Base-by-base conservation (phyloP, 495 filamentous ascomycete genomes). In the Aspergillus olivimuriae region DNA sequence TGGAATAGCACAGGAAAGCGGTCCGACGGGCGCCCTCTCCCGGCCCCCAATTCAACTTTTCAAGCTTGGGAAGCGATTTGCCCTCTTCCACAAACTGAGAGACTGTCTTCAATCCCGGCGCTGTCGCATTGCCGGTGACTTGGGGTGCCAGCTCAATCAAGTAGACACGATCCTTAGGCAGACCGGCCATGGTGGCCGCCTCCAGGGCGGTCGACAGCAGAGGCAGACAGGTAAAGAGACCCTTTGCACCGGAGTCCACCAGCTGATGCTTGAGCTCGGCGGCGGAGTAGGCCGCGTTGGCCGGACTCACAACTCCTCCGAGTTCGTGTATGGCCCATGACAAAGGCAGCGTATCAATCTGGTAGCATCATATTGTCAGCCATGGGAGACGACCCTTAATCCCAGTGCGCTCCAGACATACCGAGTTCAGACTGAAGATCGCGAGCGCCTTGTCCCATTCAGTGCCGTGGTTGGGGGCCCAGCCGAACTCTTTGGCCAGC, bases 1-100 rank as follows among this genome's bases (percentile, higher is more conserved):
- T 89, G 0, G 87, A 92, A 60, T 90, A 94, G 70, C 89, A 94
- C 19, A 95, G 69, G 58, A 87, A 95, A 0, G 89, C 89, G 10
- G 79, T 79, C 39, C 86, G 83, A 26, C 80, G 78, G 16, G 78
- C 78, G 7, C 84, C 87, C 47, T 94, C 83, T 2, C 89, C 88
- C 41, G 80, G 74, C 5, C 66, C 51, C 87, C 86, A 94, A 39
- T 65, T 71, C 51, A 90, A 57, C 5, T 70, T 68, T 45, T 87
- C 84, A 6, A 90, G 55, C 6, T 73, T 60, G 0, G 81, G 78
- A 2, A 84, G 66, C 8, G 73, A 69, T 16, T 64, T 66, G n/a
- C 88, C 88, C 12, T 79, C 68, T 3, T 75, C 57, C 17, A 88
- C 74, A 19, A 95, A 55, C 35, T 89, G 76, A 12, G 82, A 72